A percentile compares a stretch with the other conserved stretches of the same genome.
phyloP scores from a whole-genome alignment of 140 eudicot genomes.

The Senecio squalidus region DNA sequence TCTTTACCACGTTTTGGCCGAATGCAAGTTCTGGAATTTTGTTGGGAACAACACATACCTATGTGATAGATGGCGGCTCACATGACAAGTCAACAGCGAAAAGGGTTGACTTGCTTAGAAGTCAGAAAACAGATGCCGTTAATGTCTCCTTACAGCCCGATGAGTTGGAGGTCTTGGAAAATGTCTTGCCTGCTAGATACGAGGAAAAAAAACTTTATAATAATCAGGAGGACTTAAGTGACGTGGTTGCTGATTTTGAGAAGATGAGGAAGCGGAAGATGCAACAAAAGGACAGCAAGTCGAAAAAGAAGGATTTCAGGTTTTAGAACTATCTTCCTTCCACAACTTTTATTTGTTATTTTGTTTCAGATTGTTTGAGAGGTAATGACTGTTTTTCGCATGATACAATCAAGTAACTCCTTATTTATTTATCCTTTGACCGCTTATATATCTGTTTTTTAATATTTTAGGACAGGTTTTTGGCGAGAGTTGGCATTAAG shows the following conservation, averaged over 20 bases:
- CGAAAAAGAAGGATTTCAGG: no score
- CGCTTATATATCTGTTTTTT: no score
- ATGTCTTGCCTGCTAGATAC: conserved; percentile 92
- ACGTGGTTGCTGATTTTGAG: conserved; percentile 89
- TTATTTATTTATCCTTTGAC: no score
- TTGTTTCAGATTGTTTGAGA: no score
- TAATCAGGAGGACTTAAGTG: conserved; percentile 93
- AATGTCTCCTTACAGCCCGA: conserved; percentile 92
- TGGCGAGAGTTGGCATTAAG: no score
- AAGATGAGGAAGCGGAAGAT: no score
- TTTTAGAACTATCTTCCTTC: no score
- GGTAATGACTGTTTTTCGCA: no score
- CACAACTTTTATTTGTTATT: no score
- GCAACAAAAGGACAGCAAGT: no score
- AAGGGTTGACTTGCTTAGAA: conserved; percentile 97
- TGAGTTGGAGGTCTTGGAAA: conserved; percentile 91
- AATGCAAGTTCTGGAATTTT: conserved; percentile 75
- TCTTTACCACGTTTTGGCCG: conserved; percentile 57
- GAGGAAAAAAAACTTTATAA: conserved; percentile 91
- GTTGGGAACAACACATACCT: conserved; percentile 85
- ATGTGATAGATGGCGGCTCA: conserved; percentile 64
- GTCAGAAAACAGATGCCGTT: conserved; percentile 90
- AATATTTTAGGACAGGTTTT: no score
- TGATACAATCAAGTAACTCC: no score
- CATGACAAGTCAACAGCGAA: conserved; percentile 90